Base-by-base conservation (phyloP, 1,284 basidiomycete species). In the Paramarasmius palmivorus region DNA sequence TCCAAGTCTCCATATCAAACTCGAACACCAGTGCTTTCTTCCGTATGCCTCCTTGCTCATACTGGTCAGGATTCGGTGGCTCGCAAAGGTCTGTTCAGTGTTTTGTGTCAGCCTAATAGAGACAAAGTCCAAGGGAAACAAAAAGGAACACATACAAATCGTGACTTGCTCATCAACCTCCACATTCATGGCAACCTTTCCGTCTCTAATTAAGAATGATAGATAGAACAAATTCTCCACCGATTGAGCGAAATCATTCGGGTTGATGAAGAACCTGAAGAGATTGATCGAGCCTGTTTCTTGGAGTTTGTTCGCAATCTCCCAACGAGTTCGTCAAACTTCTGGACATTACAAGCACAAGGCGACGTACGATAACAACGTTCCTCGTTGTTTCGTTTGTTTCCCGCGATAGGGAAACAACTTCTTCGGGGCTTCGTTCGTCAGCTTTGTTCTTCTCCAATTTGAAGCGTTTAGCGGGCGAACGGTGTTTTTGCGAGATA, bases 171-270 rank as follows among this genome's bases (percentile, higher is more conserved):
- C 29, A 0, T 87, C 73, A 3, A 84, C 74, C 41, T 76, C 71
- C 1, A 80, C 79, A 60, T 89, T 82, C 41, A 92, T 74, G 4
- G 86, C 84, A 44, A 86, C 92, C 63, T 83, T 84, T 12, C 88
- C 91, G 61, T 96, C 93, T 42, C 90, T 79, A 47, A 97, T 89
- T 50, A 95, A 75, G 70, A 97, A 97, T 0, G 93, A 94, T 1
- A 96, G 78, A 63, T 96, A 92, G 68, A 97, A 97, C 20, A 96
- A 75, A 66, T 97, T 97, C 71, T 97, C 94, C 19, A 97, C 91
- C 0, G 92, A 92, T 67, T 97, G 94, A 0, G 88, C 87, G 64
- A 93, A 97, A 61, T 92, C 88, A 32, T 86, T 69, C 5, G 94
- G 94, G 63, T 97, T 95, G 57, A 95, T 75, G 45, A 95, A 81